These are phyloP conservation scores for Colletotrichum karsti DNA, from an alignment of 2,329 filamentous ascomycete genomes.

Conservation along the genomic window DNA sequence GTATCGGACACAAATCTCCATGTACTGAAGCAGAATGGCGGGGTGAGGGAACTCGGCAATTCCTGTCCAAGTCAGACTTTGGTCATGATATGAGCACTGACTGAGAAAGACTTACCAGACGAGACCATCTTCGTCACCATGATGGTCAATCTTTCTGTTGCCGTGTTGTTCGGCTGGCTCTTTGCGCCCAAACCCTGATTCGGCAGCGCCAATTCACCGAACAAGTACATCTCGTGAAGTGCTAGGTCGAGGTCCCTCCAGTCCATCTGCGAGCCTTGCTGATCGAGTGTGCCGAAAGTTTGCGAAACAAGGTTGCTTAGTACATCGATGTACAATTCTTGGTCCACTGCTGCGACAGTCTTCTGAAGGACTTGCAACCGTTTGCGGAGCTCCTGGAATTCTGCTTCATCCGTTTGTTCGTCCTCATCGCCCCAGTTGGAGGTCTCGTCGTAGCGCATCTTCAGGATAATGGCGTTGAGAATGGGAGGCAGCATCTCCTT, in stretches of 20 bases:
- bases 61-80: conserved; percentile 57
- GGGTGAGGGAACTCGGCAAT: conserved; percentile 89
- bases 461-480: conserved; percentile 88
- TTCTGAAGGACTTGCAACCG: conserved; percentile 91
- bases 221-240: conserved; percentile 93
- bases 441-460: conserved; percentile 98
- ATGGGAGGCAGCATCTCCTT: conserved; percentile 86
- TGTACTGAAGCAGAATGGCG: conserved; percentile 92
- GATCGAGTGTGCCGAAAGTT: conserved; percentile 83
- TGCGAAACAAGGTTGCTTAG: conserved; percentile 88
- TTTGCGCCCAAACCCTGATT: conserved; percentile 89
- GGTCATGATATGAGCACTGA: conserved; percentile 3
- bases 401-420: conserved; percentile 94
- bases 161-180: conserved; percentile 80
- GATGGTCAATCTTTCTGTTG: conserved; percentile 81
- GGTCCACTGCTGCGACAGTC: conserved; percentile 88
- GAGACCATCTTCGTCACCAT: conserved; percentile 98
- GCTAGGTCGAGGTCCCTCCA: conserved; percentile 97
- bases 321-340: conserved; percentile 86
- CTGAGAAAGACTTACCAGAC: conserved; percentile 69
- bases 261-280: conserved; percentile 78
- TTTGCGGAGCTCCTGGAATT: conserved; percentile 94
- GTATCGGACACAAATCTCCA: conserved; percentile 98
- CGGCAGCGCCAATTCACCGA: conserved; percentile 92
- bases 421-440: conserved; percentile 93